Evolutionary conservation across 2,329 filamentous ascomycete genomes (phyloP).

Genomic region (Colletotrichum sp.): DNA sequence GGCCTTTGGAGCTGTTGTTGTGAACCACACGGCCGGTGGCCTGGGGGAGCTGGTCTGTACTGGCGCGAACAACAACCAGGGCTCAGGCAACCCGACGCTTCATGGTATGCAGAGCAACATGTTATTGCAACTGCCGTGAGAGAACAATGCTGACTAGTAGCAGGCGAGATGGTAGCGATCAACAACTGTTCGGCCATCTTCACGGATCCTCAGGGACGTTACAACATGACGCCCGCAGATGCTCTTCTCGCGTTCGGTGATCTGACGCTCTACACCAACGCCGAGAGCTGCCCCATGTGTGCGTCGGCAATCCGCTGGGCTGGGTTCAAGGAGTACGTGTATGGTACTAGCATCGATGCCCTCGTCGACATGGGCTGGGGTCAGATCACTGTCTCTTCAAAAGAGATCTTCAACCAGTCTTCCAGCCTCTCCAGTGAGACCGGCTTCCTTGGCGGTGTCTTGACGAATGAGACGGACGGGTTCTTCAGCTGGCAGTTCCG

Average conservation of each 20-base stretch:
- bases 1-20: conserved; percentile 58
- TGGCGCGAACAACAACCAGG: conserved; percentile 49
- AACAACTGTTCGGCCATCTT: conserved; percentile 56
- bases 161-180: conserved; percentile 60
- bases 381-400: conserved; percentile 51
- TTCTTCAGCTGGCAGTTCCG: conserved; percentile 61
- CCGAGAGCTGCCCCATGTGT: conserved; percentile 64
- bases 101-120: conserved; percentile 42
- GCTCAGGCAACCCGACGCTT: conserved; percentile 55
- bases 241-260: conserved; percentile 48
- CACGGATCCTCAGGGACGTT: conserved; percentile 47
- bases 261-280: conserved; percentile 61
- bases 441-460: conserved; percentile 46
- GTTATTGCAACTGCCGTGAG: not conserved
- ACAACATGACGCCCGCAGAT: conserved; percentile 43
- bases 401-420: conserved; percentile 51
- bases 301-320: conserved; percentile 61
- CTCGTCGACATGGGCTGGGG: conserved; percentile 53
- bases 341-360: conserved; percentile 53
- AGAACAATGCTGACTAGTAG: not conserved
- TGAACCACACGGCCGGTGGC: conserved; percentile 54
- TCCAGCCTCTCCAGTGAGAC: conserved; percentile 38
- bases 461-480: conserved; percentile 58
- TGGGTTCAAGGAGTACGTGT: conserved; percentile 60
- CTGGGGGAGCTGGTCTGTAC: conserved; percentile 53